Evolutionary conservation across 2,329 filamentous ascomycete species (phyloP).

Genomic region (Colletotrichum siamense): DNA sequence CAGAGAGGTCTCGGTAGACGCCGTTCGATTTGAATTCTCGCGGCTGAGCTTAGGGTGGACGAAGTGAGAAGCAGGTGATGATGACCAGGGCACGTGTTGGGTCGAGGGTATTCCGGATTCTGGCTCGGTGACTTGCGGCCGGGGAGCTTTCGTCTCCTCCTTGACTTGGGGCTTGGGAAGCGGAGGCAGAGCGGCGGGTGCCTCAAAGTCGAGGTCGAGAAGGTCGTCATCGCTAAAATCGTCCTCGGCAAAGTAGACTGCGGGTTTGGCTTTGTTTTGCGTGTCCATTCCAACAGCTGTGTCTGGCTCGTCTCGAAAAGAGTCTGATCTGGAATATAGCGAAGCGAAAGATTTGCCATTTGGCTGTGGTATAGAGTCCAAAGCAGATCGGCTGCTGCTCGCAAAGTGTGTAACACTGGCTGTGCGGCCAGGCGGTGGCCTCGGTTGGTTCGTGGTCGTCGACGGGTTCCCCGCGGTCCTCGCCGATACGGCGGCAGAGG

Average conservation of each 20-base stretch:
- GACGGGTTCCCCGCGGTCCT: slow-evolving; percentile 32
- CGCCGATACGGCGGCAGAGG: slow-evolving; percentile 42
- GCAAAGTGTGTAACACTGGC: slow-evolving; percentile 23
- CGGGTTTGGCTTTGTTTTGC: slow-evolving; percentile 30
- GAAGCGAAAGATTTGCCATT: slow-evolving; percentile 35
- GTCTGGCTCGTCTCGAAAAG: slow-evolving; percentile 50
- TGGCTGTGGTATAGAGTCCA: background rate
- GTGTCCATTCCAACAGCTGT: background rate
- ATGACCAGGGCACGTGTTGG: slow-evolving; percentile 72
- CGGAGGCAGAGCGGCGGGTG: slow-evolving; percentile 56
- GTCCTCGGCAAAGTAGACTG: slow-evolving; percentile 74
- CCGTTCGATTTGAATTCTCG: slow-evolving; percentile 21
- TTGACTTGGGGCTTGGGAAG: slow-evolving; percentile 28
- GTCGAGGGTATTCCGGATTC: slow-evolving; percentile 2
- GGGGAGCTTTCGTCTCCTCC: slow-evolving; percentile 27
- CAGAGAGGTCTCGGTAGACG: slow-evolving; percentile 28
- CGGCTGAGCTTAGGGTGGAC: slow-evolving; percentile 36
- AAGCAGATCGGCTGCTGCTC: slow-evolving; percentile 20
- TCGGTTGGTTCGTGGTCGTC: slow-evolving; percentile 13
- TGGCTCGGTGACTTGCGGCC: slow-evolving; percentile 10
- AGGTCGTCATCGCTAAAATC: slow-evolving; percentile 88
- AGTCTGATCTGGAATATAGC: slow-evolving; percentile 49
- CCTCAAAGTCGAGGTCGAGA: slow-evolving; percentile 72
- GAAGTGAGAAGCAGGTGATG: slow-evolving; percentile 61
- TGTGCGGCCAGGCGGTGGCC: slow-evolving; percentile 2